Percentiles rank a stretch among this genome's conserved stretches.
These are phyloP conservation scores for Xylariales sp. DNA, from an alignment of 2,329 filamentous ascomycete genomes.

Conservation along the genomic window DNA sequence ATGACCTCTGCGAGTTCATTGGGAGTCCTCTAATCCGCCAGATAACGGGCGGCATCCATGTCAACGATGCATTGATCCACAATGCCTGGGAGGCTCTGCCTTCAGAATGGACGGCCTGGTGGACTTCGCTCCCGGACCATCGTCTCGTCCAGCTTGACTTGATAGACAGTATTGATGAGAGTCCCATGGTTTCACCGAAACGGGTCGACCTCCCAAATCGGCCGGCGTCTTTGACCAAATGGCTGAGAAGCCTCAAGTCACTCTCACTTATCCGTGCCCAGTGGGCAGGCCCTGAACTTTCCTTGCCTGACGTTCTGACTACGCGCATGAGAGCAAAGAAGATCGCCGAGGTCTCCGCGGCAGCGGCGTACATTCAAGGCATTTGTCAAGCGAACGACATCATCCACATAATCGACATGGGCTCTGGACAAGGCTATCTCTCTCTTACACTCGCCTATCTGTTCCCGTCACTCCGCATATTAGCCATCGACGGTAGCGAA, in stretches of 20 bases:
- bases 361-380: slow-evolving; percentile 20
- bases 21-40: slow-evolving; percentile 24
- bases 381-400: slow-evolving; percentile 20
- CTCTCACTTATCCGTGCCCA: slow-evolving; percentile 21
- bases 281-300: slow-evolving; percentile 11
- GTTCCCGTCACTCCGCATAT: slow-evolving; percentile 20
- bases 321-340: slow-evolving; percentile 28
- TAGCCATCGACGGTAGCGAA: slow-evolving; percentile 28
- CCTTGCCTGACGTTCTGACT: slow-evolving; percentile 18
- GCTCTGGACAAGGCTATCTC: slow-evolving; percentile 26
- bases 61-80: slow-evolving; percentile 28
- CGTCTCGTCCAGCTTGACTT: slow-evolving; percentile 25
- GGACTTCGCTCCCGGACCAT: slow-evolving; percentile 23
- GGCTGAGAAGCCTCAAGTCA: slow-evolving; percentile 19
- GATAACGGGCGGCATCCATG: slow-evolving; percentile 29
- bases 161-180: slow-evolving; percentile 23
- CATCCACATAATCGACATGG: slow-evolving; percentile 21
- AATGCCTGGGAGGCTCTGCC: slow-evolving; percentile 26
- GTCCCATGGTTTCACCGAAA: neutral
- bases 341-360: slow-evolving; percentile 23
- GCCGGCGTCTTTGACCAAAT: slow-evolving; percentile 19
- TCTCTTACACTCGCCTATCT: slow-evolving; percentile 24
- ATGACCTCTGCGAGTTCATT: slow-evolving; percentile 20
- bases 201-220: too few relatives aligned
- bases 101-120: slow-evolving; percentile 26